Percentiles rank a stretch among this genome's conserved stretches.
These are phyloP conservation scores for Alternaria sp. DNA, from an alignment of 2,329 filamentous ascomycete species.

Conservation along the genomic window DNA sequence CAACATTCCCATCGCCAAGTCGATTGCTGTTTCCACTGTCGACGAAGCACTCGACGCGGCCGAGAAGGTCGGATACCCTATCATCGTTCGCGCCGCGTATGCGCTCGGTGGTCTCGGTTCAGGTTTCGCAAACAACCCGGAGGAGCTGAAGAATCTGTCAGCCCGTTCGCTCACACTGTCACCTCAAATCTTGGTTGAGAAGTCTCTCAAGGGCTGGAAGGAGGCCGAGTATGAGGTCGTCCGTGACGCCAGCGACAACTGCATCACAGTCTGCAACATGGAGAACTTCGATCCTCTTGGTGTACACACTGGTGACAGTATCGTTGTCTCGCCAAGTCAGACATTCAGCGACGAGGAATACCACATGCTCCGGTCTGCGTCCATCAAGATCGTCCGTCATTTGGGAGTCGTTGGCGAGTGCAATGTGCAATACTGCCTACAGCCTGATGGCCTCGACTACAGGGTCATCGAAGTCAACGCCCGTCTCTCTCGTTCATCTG, in stretches of 20 bases:
- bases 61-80: constrained; percentile 88
- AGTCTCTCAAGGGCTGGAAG: constrained; percentile 99
- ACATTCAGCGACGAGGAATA: constrained; percentile 98
- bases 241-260: constrained; percentile 96
- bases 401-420: constrained; percentile 97
- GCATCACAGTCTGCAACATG: constrained; percentile 99
- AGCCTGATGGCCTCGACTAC: constrained; percentile 97
- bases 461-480: constrained; percentile 99
- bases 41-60: constrained; percentile 93
- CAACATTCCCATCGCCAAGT: constrained; percentile 95
- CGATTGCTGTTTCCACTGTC: constrained; percentile 87
- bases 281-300: constrained; percentile 98
- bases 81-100: constrained; percentile 97
- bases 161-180: constrained; percentile 91
- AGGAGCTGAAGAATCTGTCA: constrained; percentile 92
- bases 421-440: constrained; percentile 97
- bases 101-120: constrained; percentile 95
- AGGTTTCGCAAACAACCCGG: constrained; percentile 91
- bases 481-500: constrained; percentile 95
- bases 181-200: constrained; percentile 96
- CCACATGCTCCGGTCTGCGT: constrained; percentile 96
- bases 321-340: constrained; percentile 96
- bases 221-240: constrained; percentile 99
- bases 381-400: constrained; percentile 98
- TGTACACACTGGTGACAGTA: constrained; percentile 98